These are phyloP conservation scores for Hypoxylon cercidicola DNA, from an alignment of 495 filamentous ascomycete species.

Conservation along the genomic window DNA sequence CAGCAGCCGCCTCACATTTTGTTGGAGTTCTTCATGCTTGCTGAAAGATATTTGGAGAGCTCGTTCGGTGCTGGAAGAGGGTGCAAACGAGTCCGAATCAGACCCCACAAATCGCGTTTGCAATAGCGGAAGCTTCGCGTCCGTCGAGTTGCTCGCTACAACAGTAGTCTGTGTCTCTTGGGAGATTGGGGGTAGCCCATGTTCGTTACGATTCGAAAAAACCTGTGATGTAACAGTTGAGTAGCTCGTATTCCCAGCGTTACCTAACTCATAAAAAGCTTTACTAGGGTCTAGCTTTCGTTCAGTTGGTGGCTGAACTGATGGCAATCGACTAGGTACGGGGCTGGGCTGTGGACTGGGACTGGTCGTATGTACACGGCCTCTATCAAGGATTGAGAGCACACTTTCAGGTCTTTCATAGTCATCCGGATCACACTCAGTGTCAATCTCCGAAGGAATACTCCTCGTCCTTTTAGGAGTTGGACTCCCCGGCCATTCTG, in stretches of 20 bases:
- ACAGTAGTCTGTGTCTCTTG: conserved; percentile 47
- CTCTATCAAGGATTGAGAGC: conserved; percentile 42
- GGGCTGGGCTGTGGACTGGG: conserved; percentile 18
- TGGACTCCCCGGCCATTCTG: conserved; percentile 28
- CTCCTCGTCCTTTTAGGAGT: conserved; percentile 27
- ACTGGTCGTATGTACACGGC: conserved; percentile 30
- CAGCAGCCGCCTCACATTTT: background rate
- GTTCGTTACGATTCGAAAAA: conserved; percentile 37
- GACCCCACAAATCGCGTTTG: conserved; percentile 10
- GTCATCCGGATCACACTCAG: conserved; percentile 39
- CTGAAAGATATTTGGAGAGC: conserved; percentile 31
- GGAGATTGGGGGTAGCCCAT: conserved; percentile 18
- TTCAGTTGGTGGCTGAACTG: background rate
- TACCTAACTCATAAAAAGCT: conserved; percentile 10
- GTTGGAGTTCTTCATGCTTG: conserved; percentile 12
- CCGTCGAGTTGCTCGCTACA: conserved; percentile 22
- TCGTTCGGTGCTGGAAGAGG: conserved; percentile 41
- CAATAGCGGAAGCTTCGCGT: conserved; percentile 14
- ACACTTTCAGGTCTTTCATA: conserved; percentile 34
- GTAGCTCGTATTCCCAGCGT: conserved; percentile 32
- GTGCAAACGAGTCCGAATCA: conserved; percentile 31
- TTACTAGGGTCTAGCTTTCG: conserved; percentile 12
- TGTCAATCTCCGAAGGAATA: conserved; percentile 26
- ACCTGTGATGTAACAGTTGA: conserved; percentile 38
- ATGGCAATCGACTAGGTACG: conserved; percentile 21